Evolutionary conservation across 352 stramenopile genomes (phyloP), one percentile per base, ranked within the genome.

Genomic region (Phytophthora sp.): DNA sequence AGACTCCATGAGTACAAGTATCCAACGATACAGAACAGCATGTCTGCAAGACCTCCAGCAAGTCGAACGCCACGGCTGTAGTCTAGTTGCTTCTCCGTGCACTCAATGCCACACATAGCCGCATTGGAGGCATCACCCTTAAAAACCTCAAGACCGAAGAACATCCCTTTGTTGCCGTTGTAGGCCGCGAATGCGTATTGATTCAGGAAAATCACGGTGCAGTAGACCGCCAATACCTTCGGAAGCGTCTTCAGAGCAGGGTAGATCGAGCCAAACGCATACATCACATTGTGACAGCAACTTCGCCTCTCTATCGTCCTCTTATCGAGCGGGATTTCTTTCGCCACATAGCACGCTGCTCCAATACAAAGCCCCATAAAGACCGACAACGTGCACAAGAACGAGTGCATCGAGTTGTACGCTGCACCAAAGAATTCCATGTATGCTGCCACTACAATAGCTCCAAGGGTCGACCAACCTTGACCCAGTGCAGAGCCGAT

Each of bases 121-220:
- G 46, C 39, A 16, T 74, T 74, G 5, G 55, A 41, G 3, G 78
- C 58, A 13, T 78, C 57, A 27, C 80, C 80, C 38, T 69, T 49
- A 20, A 63, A 84, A 15, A 89, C 78, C 50, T 84, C 71, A 31
- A 86, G 54, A 18, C 80, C 80, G 46, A 87, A 87, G 57, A 87
- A 87, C 69, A 86, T 80, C 1, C 80, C 76, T 63, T 89, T 89
- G 57, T 75, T 82, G 36, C 79, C 74, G 46, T 86, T 88, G 66
- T 87, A 89, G 1, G 78, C 60, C 16, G 78, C 76, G 52, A 73
- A 88, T 5, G 76, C 80, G 47, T 86, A 88, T 44, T 81, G 70
- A 24, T 80, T 66, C 15, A 76, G 56, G 52, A 86, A 79, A 57
- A 88, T 73, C 27, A 88, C 67, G 7, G 54, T 33, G 54, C 35